Base-by-base conservation (phyloP, 108 stramenopile genomes). In the Skeletonema tropicum region DNA sequence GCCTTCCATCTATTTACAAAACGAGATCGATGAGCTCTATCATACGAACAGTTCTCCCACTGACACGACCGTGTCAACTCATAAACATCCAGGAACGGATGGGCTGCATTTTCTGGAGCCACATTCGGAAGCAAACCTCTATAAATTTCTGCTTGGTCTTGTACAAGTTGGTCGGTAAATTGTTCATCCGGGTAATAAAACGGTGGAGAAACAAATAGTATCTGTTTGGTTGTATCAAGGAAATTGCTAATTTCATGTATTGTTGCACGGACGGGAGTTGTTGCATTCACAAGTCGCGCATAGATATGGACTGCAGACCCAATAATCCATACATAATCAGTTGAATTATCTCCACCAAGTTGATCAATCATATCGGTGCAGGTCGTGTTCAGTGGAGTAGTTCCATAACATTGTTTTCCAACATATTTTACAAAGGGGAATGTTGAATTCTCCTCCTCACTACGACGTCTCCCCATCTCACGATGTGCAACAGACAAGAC, bases 1-100 rank as follows among this genome's bases (percentile, higher is more conserved):
- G 35, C 61, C 61, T 63, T 63, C 61, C 61, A 63, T 48, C 61
- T 41, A 49, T 63, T 63, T 7, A 63, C 61, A 9, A 48, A 63
- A 17, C 61, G 15, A 41, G 61, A 63, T 19, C 39, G 45, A 41
- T 63, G 61, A 49, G 45, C 61, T 48, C 30, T 49, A 63, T 63
- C 61, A 63, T 19, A 63, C 7, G 61, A 63, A 41, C 61, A 63
- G 61, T 63, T 63, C 48, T 36, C 19, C 61, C 39, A 48, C 8
- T 3, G 2, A 41, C 61, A 63, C 1, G 61, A 36, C 1, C 61
- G 39, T 41, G 61, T 63, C 61, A 63, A 7, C 6, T 63, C 45
- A 63, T 63, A 63, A 17, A 63, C 39, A 63, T 63, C 61, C 14
- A 63, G 7, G n/a, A 63, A 63, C 19, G 61, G 61, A 52, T 52